Evolutionary conservation across 768 basidiomycete genomes (phyloP).

Genomic region (Podaxis sp.): DNA sequence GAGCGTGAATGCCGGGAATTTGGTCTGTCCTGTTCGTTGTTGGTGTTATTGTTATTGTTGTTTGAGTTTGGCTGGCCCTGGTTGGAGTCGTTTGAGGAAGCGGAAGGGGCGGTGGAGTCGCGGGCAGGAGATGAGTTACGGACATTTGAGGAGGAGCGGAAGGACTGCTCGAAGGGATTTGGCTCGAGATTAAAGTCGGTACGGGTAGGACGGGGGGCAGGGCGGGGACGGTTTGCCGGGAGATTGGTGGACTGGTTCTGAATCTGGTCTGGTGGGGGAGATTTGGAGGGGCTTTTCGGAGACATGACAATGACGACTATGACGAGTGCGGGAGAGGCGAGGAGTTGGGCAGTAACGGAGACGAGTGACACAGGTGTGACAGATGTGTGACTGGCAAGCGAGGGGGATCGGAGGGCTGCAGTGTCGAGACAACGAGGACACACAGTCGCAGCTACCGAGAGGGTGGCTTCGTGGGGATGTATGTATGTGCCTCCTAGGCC

Average conservation of each 20-base stretch:
- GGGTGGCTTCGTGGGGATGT: background rate
- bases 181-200: slow-evolving; percentile 77
- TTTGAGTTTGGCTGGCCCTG: slow-evolving; percentile 18
- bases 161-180: slow-evolving; percentile 95
- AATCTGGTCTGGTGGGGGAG: slow-evolving; percentile 22
- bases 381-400: background rate
- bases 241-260: slow-evolving; percentile 11
- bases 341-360: slow-evolving; percentile 1
- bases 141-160: slow-evolving; percentile 55
- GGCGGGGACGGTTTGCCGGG: slow-evolving; percentile 15
- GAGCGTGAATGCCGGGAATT: slow-evolving; percentile 22
- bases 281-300: slow-evolving; percentile 35
- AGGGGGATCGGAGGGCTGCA: background rate
- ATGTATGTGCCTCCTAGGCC: background rate
- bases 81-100: slow-evolving; percentile 30
- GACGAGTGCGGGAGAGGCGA: slow-evolving; percentile 16
- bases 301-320: slow-evolving; percentile 33
- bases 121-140: slow-evolving; percentile 42
- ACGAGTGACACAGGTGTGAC: slow-evolving; percentile 3
- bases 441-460: background rate
- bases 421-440: background rate
- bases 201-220: slow-evolving; percentile 42
- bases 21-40: slow-evolving; percentile 24
- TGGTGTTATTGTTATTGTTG: slow-evolving; percentile 16
- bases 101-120: slow-evolving; percentile 33